Conservation (phyloP, 1,284 basidiomycete genomes). For the Cerioporus squamosus region DNA sequence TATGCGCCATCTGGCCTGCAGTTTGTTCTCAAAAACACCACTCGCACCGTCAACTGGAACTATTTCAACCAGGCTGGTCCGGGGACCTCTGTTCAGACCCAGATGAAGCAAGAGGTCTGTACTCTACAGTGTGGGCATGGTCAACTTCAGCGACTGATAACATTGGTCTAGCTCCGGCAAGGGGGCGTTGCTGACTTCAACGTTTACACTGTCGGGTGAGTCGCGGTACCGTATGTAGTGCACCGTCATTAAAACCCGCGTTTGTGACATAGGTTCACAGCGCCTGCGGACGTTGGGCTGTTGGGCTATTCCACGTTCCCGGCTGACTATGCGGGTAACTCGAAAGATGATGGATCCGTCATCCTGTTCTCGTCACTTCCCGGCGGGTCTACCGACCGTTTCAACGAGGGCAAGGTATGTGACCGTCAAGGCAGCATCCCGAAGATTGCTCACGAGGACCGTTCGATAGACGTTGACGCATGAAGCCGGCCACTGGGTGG, state of each 20-base stretch:
- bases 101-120: slow-evolving; percentile 49
- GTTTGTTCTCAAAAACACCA: slow-evolving; percentile 48
- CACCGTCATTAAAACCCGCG: neutral
- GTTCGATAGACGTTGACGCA: slow-evolving; percentile 56
- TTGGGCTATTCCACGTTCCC: slow-evolving; percentile 59
- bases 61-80: slow-evolving; percentile 55
- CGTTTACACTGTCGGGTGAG: slow-evolving; percentile 54
- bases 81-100: slow-evolving; percentile 41
- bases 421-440: neutral
- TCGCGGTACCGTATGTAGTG: neutral
- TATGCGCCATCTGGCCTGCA: slow-evolving; percentile 47
- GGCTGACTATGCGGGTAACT: slow-evolving; percentile 39
- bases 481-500: slow-evolving; percentile 62
- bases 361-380: slow-evolving; percentile 55
- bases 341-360: slow-evolving; percentile 53
- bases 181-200: slow-evolving; percentile 51
- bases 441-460: neutral
- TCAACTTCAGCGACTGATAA: neutral
- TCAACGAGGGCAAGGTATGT: slow-evolving; percentile 47
- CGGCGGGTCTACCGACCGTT: slow-evolving; percentile 48
- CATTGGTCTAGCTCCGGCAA: slow-evolving; percentile 36
- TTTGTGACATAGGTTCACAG: slow-evolving; percentile 34
- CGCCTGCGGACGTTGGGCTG: slow-evolving; percentile 42
- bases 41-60: slow-evolving; percentile 47
- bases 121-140: neutral